A percentile compares a stretch with the other conserved stretches of the same genome.
phyloP scores from a whole-genome alignment of 805 yeast species.

The Lachancea nothofagi region DNA sequence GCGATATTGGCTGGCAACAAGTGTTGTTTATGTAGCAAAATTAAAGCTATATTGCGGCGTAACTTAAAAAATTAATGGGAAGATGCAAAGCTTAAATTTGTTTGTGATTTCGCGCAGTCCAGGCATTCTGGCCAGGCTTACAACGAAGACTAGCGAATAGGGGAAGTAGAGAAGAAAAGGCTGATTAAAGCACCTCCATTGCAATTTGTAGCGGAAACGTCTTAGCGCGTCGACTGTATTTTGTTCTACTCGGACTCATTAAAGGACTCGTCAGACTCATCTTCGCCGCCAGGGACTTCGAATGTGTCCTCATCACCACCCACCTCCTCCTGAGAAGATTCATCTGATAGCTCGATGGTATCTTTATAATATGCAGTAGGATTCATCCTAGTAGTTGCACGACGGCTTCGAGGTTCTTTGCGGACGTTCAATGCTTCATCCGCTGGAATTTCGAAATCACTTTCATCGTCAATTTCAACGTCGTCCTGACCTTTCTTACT shows the following conservation, averaged over 20 bases:
- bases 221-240: neutral
- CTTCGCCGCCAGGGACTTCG: conserved; percentile 14
- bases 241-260: conserved; percentile 6
- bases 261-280: conserved; percentile 15
- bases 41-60: no score
- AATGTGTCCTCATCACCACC: conserved; percentile 18
- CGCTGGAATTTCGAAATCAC: conserved; percentile 13
- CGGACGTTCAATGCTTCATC: neutral
- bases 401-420: conserved; percentile 9
- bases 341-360: conserved; percentile 24
- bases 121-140: no score
- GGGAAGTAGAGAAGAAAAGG: no score
- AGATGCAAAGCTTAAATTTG: no score
- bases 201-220: no score
- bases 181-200: no score
- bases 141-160: no score
- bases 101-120: no score
- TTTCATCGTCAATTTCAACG: conserved; percentile 17
- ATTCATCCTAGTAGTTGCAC: conserved; percentile 20
- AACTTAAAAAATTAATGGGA: no score
- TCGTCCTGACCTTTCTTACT: neutral
- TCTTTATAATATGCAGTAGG: conserved; percentile 18
- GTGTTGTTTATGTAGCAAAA: no score
- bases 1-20: no score
- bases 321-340: conserved; percentile 25